These are phyloP conservation scores for Hypericum androsaemum DNA, from an alignment of 345 rosid genomes.

Conservation along the genomic window DNA sequence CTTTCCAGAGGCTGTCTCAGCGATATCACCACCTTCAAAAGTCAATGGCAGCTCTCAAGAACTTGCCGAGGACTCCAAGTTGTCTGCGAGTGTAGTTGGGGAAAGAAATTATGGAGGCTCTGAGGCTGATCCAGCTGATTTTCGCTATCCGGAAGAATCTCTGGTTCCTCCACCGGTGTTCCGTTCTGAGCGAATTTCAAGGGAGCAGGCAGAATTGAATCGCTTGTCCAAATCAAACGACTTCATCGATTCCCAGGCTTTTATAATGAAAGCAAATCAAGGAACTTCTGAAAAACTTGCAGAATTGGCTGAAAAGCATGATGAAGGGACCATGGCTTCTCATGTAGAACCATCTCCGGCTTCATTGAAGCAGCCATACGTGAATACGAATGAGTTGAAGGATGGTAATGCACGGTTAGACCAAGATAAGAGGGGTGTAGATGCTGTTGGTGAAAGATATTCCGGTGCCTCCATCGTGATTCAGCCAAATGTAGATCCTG, in stretches of 20 bases:
- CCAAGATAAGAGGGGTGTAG: too few relatives aligned
- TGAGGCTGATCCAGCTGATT: constrained; percentile 28
- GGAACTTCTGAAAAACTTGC: constrained; percentile 5
- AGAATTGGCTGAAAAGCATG: constrained; percentile 16
- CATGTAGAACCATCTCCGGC: too few relatives aligned
- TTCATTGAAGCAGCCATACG: too few relatives aligned
- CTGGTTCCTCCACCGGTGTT: constrained; percentile 18
- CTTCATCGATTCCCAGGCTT: constrained; percentile 21
- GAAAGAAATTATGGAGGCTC: constrained; percentile 33
- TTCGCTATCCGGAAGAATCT: constrained; percentile 18
- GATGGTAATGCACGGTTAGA: neutral
- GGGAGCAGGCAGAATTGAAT: constrained; percentile 24
- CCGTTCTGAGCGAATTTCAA: constrained; percentile 20
- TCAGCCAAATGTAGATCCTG: constrained; percentile 17
- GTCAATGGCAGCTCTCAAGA: constrained; percentile 38
- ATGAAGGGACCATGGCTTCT: constrained; percentile 9
- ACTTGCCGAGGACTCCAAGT: constrained; percentile 26
- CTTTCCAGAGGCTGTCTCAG: constrained; percentile 22
- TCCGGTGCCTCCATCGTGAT: constrained; percentile 17
- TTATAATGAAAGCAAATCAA: constrained; percentile 13
- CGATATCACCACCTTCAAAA: constrained; percentile 26
- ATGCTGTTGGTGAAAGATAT: too few relatives aligned
- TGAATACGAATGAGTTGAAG: too few relatives aligned
- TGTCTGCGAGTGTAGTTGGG: constrained; percentile 39
- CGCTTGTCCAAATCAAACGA: constrained; percentile 25